Percentiles rank a stretch among this genome's conserved stretches.
These are phyloP conservation scores for Leccinum obscurum DNA, from an alignment of 768 basidiomycete genomes.

Conservation along the genomic window DNA sequence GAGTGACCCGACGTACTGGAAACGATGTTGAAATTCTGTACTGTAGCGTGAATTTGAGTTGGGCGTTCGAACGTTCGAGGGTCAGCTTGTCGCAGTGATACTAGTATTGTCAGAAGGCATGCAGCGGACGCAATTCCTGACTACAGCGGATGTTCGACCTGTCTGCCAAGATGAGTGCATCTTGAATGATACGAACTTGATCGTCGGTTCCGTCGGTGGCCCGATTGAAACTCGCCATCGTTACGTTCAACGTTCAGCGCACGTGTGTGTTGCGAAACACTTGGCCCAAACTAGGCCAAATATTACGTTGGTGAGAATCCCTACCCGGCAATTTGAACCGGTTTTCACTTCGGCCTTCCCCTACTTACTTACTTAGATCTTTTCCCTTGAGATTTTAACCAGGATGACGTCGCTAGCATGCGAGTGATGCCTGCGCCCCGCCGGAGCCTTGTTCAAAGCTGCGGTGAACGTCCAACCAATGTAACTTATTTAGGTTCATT, in stretches of 20 bases:
- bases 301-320: background rate
- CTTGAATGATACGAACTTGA: background rate
- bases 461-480: too few species aligned
- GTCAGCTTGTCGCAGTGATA: background rate
- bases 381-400: too few species aligned
- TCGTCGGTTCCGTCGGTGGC: background rate
- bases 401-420: too few species aligned
- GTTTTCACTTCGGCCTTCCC: too few species aligned
- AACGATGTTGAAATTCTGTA: background rate
- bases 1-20: background rate
- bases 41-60: background rate
- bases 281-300: background rate
- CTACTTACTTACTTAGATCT: too few species aligned
- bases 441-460: too few species aligned
- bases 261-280: background rate
- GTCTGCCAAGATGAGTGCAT: background rate
- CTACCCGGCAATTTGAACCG: too few species aligned
- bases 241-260: background rate
- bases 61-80: background rate
- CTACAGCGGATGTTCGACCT: background rate
- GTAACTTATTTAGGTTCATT: too few species aligned
- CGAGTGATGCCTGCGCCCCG: too few species aligned
- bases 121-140: background rate
- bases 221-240: background rate
- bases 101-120: background rate